A percentile compares a stretch with the other conserved stretches of the same genome.
These are phyloP conservation scores for Aquanectria penicillioides DNA, from an alignment of 2,329 filamentous ascomycete species.

Conservation along the genomic window DNA sequence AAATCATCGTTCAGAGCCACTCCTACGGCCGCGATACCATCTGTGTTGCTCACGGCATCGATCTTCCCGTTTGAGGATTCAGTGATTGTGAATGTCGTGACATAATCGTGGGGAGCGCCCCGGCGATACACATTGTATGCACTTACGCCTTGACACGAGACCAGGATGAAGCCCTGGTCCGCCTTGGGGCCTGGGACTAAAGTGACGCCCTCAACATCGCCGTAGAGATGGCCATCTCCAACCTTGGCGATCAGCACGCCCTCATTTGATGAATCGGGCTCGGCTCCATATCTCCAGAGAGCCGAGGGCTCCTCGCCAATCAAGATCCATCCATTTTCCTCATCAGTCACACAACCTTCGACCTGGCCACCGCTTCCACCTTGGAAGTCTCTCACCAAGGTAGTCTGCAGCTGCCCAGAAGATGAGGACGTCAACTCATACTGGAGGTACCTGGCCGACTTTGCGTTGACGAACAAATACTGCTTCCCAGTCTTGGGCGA, in stretches of 20 bases:
- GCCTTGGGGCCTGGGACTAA: slow-evolving; percentile 57
- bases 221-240: slow-evolving; percentile 58
- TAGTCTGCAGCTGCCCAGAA: slow-evolving; percentile 55
- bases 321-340: slow-evolving; percentile 60
- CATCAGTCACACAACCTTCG: slow-evolving; percentile 63
- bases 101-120: slow-evolving; percentile 58
- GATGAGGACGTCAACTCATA: slow-evolving; percentile 56
- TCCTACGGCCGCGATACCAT: slow-evolving; percentile 60
- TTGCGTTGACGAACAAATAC: slow-evolving; percentile 65
- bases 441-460: slow-evolving; percentile 63
- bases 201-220: slow-evolving; percentile 65
- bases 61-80: slow-evolving; percentile 53
- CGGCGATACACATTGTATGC: slow-evolving; percentile 62
- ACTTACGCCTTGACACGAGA: slow-evolving; percentile 63
- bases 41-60: slow-evolving; percentile 63
- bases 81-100: slow-evolving; percentile 59
- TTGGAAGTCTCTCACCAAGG: slow-evolving; percentile 60
- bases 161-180: slow-evolving; percentile 59
- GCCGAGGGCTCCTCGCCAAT: slow-evolving; percentile 63
- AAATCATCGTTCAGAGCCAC: slow-evolving; percentile 53
- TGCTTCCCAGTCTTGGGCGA: slow-evolving; percentile 58
- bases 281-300: slow-evolving; percentile 62
- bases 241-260: slow-evolving; percentile 53
- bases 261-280: slow-evolving; percentile 53
- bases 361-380: slow-evolving; percentile 63